Evolutionary conservation across 805 yeast genomes (phyloP).

Genomic region (Hanseniaspora clermontiae): DNA sequence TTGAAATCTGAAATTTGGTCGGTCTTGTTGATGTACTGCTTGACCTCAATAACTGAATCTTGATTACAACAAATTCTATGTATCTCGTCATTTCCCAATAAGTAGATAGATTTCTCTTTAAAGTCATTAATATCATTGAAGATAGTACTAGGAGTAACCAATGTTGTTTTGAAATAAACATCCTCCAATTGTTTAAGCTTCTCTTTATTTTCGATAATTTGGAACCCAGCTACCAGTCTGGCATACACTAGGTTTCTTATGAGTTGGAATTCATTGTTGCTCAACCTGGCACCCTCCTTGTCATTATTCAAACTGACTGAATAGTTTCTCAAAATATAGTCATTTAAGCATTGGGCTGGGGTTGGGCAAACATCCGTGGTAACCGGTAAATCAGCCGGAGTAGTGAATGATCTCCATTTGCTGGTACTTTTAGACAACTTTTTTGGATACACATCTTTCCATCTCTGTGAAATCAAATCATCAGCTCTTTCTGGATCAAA

Average conservation of each 20-base stretch:
- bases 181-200: slow-evolving; percentile 21
- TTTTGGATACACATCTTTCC: slow-evolving; percentile 83
- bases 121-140: slow-evolving; percentile 41
- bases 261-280: slow-evolving; percentile 34
- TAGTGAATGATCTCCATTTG: slow-evolving; percentile 84
- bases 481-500: slow-evolving; percentile 41
- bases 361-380: slow-evolving; percentile 70
- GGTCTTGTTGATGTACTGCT: slow-evolving; percentile 44
- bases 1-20: slow-evolving; percentile 25
- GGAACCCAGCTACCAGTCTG: slow-evolving; percentile 78
- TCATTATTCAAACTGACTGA: slow-evolving; percentile 54
- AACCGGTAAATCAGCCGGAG: slow-evolving; percentile 87
- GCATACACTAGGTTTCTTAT: slow-evolving; percentile 79
- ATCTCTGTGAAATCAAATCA: slow-evolving; percentile 59
- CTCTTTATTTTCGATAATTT: slow-evolving; percentile 47
- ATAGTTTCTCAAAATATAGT: slow-evolving; percentile 74
- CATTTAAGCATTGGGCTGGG: slow-evolving; percentile 49
- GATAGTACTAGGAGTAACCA: slow-evolving; percentile 45
- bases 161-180: slow-evolving; percentile 17
- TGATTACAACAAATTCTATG: slow-evolving; percentile 70
- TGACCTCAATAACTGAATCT: slow-evolving; percentile 64
- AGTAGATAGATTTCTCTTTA: slow-evolving; percentile 52
- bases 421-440: slow-evolving; percentile 52
- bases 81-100: slow-evolving; percentile 70
- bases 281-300: slow-evolving; percentile 31